Conservation (phyloP, 2,329 filamentous ascomycete genomes). For the Harringtonia aguacate region DNA sequence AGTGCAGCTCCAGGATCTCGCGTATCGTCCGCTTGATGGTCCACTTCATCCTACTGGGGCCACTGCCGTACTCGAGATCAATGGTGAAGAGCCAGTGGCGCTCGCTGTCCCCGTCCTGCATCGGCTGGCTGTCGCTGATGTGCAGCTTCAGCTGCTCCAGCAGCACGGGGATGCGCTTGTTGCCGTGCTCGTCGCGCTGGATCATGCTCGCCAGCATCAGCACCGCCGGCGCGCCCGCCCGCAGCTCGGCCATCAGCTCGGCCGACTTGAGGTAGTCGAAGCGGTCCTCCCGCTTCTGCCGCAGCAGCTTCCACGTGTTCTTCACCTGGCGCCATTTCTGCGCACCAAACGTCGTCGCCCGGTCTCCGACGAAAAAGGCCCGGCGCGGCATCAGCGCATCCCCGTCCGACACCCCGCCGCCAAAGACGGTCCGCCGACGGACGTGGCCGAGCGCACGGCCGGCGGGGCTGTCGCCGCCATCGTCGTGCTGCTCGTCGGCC, state of each 20-base stretch:
- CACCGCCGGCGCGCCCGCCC: constrained; percentile 85
- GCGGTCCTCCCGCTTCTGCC: constrained; percentile 74
- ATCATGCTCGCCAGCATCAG: constrained; percentile 96
- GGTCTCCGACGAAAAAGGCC: constrained; percentile 51
- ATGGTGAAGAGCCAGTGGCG: constrained; percentile 83
- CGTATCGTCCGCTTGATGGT: constrained; percentile 75
- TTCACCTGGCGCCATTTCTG: constrained; percentile 93
- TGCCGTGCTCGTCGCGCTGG: constrained; percentile 90
- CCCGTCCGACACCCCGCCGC: constrained; percentile 51
- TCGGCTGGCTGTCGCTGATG: constrained; percentile 67
- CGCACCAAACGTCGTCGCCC: constrained; percentile 61
- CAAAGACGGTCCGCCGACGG: constrained; percentile 54
- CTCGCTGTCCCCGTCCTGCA: constrained; percentile 51
- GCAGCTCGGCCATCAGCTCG: constrained; percentile 88
- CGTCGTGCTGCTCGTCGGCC: constrained; percentile 41
- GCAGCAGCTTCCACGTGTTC: constrained; percentile 69
- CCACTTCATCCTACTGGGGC: constrained; percentile 94
- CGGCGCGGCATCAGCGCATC: constrained; percentile 46
- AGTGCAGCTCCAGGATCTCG: constrained; percentile 87
- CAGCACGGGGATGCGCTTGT: constrained; percentile 87
- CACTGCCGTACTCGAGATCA: constrained; percentile 91
- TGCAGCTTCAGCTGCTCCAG: constrained; percentile 88
- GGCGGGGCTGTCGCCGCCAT: constrained; percentile 32
- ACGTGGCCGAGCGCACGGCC: constrained; percentile 51
- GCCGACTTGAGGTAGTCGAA: constrained; percentile 93